phyloP scores from a whole-genome alignment of 2,329 filamentous ascomycete genomes.

The Colletotrichum tropicicola region DNA sequence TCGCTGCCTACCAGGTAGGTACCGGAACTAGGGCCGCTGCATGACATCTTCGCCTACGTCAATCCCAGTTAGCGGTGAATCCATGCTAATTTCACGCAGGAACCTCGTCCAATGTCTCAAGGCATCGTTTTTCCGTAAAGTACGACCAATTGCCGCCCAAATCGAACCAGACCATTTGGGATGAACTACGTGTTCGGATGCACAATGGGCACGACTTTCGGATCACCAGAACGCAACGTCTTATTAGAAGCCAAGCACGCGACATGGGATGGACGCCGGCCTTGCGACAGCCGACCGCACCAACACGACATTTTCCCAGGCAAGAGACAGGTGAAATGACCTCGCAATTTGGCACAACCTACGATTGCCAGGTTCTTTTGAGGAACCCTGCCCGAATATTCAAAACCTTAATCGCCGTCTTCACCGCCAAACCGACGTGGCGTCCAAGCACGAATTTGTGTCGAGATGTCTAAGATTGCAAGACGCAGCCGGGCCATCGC shows the following conservation, averaged over 20 bases:
- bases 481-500: too few relatives aligned
- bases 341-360: neutral
- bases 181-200: too few relatives aligned
- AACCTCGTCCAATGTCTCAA: too few relatives aligned
- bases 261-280: neutral
- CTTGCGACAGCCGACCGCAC: neutral
- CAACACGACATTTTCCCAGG: neutral
- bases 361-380: neutral
- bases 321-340: neutral
- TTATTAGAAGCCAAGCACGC: too few relatives aligned
- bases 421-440: neutral
- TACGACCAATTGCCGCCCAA: too few relatives aligned
- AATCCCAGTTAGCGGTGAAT: neutral
- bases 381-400: neutral
- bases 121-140: too few relatives aligned
- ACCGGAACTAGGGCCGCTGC: too few relatives aligned
- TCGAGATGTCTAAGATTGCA: neutral
- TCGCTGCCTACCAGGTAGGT: too few relatives aligned
- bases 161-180: too few relatives aligned
- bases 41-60: too few relatives aligned
- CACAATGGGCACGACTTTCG: too few relatives aligned
- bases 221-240: too few relatives aligned
- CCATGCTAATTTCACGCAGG: neutral
- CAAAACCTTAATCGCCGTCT: neutral
- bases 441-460: neutral